Evolutionary conservation across 2,329 filamentous ascomycete species (phyloP), one percentile per base, ranked within the genome.

Genomic region (Aspergillus texensis): DNA sequence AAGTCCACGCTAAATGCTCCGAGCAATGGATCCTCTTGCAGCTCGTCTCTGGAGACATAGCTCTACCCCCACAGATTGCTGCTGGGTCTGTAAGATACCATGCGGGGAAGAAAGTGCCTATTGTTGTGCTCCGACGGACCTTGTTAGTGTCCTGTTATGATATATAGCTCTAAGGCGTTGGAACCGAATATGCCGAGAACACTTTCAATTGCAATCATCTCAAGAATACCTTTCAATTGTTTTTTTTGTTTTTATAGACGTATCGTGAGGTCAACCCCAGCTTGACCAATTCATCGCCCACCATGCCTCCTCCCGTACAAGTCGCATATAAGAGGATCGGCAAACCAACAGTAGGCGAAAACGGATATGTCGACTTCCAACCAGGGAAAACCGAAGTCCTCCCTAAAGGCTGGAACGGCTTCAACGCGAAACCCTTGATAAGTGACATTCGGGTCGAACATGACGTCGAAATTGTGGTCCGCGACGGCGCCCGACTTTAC

Each of bases 371-470:
- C 69, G 75, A 75, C 34, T 76, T 80, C 61, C 70, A 75, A 50
- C 75, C 78, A 0, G 75, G 78, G 11, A 78, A 79, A 64, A 60
- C 62, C 2, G 80, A 82, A 62, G 68, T 81, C 6, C 71, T 82
- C 1, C 68, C 70, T 6, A 75, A 72, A 56, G 79, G 79, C 46
- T 77, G 76, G 68, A 77, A 76, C 54, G 73, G 75, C 14, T 74
- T 78, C 67, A 70, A 77, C 57, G 73, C 75, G 4, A 74, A 74
- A 54, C 68, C 74, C 8, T 68, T 79, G 16, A 67, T 71, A 56
- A 76, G 71, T 56, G 76, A 80, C 53, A 82, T 83, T 50, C 71
- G 69, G 1, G 68, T 82, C n/a, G 79, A 83, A 6, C 80, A 82
- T 61, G 81, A 83, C 67, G 77, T 83, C 34, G 76, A 78, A 43